Percentiles rank a stretch among this genome's conserved stretches.
Evolutionary conservation across 768 basidiomycete genomes (phyloP).

Genomic region (Amanita pseudoporphyria): DNA sequence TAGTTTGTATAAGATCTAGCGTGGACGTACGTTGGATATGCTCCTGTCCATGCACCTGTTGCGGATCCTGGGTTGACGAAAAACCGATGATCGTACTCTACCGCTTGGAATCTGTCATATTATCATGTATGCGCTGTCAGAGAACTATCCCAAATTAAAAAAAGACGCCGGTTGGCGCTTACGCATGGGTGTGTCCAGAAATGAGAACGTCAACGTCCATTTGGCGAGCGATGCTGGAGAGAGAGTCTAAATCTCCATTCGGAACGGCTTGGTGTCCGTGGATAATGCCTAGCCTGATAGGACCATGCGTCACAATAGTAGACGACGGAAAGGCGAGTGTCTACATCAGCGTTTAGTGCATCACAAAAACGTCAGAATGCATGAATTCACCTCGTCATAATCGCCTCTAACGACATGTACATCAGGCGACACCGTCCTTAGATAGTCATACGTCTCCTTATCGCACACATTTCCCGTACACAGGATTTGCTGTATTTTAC

Average conservation of each 20-base stretch:
- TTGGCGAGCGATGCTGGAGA: conserved; percentile 80
- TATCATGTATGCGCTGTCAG: not conserved
- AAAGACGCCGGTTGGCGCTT: conserved; percentile 19
- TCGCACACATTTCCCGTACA: conserved; percentile 98
- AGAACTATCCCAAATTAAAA: not conserved
- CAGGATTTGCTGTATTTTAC: conserved; percentile 96
- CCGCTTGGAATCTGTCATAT: conserved; percentile 73
- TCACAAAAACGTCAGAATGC: not conserved
- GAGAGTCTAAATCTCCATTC: conserved; percentile 84
- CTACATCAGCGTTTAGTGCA: no score
- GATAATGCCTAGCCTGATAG: conserved; percentile 85
- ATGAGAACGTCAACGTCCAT: conserved; percentile 98
- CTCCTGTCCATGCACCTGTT: conserved; percentile 88
- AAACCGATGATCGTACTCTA: conserved; percentile 85
- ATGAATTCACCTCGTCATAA: conserved; percentile 72
- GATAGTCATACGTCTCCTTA: conserved; percentile 94
- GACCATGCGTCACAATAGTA: conserved; percentile 67
- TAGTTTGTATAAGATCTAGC: not conserved
- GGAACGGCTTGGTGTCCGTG: conserved; percentile 95
- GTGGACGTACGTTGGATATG: conserved; percentile 51
- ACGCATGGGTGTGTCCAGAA: conserved; percentile 93
- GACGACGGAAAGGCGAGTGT: conserved; percentile 71
- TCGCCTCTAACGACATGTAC: conserved; percentile 90
- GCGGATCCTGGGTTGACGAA: conserved; percentile 95
- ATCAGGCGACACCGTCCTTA: conserved; percentile 89